These are phyloP conservation scores for Neopestalotiopsis clavispora DNA, from an alignment of 2,329 filamentous ascomycete species.

Conservation along the genomic window DNA sequence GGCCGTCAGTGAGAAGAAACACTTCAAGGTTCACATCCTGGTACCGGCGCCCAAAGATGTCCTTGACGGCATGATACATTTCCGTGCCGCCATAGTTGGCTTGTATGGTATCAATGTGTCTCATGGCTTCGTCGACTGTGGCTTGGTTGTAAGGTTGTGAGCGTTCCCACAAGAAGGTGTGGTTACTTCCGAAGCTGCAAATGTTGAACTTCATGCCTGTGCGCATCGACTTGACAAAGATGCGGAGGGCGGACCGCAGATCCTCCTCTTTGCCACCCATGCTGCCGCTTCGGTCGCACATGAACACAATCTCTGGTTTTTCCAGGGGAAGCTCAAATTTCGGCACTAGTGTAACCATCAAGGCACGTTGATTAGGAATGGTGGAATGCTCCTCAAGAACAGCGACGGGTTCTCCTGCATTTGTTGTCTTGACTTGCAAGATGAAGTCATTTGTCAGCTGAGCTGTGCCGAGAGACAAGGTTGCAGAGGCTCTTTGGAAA, in stretches of 20 bases:
- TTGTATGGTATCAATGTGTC: constrained; percentile 45
- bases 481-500: constrained; percentile 66
- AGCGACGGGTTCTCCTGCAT: constrained; percentile 64
- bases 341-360: constrained; percentile 75
- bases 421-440: constrained; percentile 65
- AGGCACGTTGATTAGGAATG: constrained; percentile 63
- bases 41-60: constrained; percentile 47
- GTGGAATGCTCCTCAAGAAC: constrained; percentile 69
- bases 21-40: constrained; percentile 56
- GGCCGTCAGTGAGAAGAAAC: constrained; percentile 62
- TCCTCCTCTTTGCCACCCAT: constrained; percentile 61
- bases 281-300: constrained; percentile 74
- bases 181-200: constrained; percentile 63
- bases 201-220: constrained; percentile 72
- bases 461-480: constrained; percentile 55
- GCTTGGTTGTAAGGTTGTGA: constrained; percentile 52
- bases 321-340: constrained; percentile 66
- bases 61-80: constrained; percentile 51
- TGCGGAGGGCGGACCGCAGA: constrained; percentile 58
- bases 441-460: constrained; percentile 70
- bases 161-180: constrained; percentile 51
- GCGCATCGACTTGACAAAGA: constrained; percentile 71
- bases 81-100: constrained; percentile 60
- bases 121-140: constrained; percentile 47
- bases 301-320: constrained; percentile 69